A percentile compares a stretch with the other conserved stretches of the same genome.
These are phyloP conservation scores for Saccharomycopsis amapae DNA, from an alignment of 805 yeast species.

Conservation along the genomic window DNA sequence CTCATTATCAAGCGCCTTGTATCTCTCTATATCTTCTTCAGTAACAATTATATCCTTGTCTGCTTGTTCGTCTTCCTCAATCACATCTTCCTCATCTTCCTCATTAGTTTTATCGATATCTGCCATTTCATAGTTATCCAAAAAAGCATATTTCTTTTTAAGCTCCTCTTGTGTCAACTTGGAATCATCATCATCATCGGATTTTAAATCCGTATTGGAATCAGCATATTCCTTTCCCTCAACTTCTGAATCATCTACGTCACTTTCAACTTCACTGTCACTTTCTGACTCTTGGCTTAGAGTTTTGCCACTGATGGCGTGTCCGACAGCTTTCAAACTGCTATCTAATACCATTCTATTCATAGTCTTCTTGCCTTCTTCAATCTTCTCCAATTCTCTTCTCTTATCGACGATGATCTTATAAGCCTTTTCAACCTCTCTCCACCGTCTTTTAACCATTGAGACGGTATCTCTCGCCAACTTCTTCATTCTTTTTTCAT, in stretches of 20 bases:
- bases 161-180: slow-evolving; percentile 39
- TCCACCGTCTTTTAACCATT: slow-evolving; percentile 88
- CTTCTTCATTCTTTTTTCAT: slow-evolving; percentile 59
- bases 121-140: slow-evolving; percentile 15
- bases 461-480: slow-evolving; percentile 77
- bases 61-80: slow-evolving; percentile 7
- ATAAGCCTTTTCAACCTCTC: slow-evolving; percentile 76
- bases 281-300: slow-evolving; percentile 21
- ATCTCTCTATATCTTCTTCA: slow-evolving; percentile 22
- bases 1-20: slow-evolving; percentile 10
- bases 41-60: slow-evolving; percentile 13
- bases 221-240: slow-evolving; percentile 29
- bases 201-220: slow-evolving; percentile 16
- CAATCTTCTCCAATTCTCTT: slow-evolving; percentile 18
- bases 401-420: slow-evolving; percentile 23
- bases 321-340: slow-evolving; percentile 29
- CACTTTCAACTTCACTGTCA: slow-evolving; percentile 17
- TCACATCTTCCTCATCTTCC: slow-evolving; percentile 20
- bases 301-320: slow-evolving; percentile 23
- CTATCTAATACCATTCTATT: slow-evolving; percentile 31
- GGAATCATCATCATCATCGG: slow-evolving; percentile 29
- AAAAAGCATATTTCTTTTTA: slow-evolving; percentile 34
- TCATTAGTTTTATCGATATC: slow-evolving; percentile 13
- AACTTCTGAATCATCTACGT: slow-evolving; percentile 16
- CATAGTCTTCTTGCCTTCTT: slow-evolving; percentile 21